phyloP scores from a whole-genome alignment of 768 basidiomycete genomes.

The Trametes cinnabarina region DNA sequence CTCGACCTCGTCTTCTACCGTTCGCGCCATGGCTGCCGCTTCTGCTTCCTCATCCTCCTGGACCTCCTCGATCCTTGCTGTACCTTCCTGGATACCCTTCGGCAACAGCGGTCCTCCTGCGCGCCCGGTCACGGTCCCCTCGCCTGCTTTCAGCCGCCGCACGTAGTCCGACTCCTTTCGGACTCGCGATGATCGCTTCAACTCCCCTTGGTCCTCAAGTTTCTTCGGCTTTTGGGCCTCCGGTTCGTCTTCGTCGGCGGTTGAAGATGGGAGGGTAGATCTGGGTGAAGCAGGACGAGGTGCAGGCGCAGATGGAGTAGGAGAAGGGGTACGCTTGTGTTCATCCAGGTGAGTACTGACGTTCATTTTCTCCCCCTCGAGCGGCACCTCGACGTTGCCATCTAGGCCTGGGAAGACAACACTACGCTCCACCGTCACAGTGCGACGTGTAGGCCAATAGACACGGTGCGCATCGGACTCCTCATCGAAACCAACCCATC shows the following conservation, averaged over 20 bases:
- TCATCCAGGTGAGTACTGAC: not conserved
- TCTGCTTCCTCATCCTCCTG: not conserved
- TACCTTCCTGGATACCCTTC: constrained; percentile 2
- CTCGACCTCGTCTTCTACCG: not conserved
- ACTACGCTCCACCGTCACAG: constrained; percentile 29
- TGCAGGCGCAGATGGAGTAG: no score
- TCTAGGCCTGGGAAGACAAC: constrained; percentile 15
- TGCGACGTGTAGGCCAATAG: constrained; percentile 33
- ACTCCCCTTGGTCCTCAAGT: not conserved
- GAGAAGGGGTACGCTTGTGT: not conserved
- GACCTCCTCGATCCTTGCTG: not conserved
- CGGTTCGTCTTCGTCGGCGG: not conserved
- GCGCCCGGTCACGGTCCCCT: not conserved
- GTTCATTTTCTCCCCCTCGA: constrained; percentile 7
- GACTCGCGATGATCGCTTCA: not conserved
- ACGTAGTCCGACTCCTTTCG: constrained; percentile 5
- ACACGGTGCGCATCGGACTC: constrained; percentile 17
- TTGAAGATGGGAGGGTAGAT: no score
- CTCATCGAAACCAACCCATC: constrained; percentile 12
- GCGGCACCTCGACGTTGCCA: constrained; percentile 8
- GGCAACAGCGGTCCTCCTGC: not conserved
- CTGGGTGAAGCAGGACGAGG: no score
- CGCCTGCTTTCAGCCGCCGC: not conserved
- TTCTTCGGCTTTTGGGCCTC: not conserved
- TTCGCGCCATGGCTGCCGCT: not conserved